phyloP scores from a whole-genome alignment of 805 yeast species.

The Suhomyces tanzawaensis region DNA sequence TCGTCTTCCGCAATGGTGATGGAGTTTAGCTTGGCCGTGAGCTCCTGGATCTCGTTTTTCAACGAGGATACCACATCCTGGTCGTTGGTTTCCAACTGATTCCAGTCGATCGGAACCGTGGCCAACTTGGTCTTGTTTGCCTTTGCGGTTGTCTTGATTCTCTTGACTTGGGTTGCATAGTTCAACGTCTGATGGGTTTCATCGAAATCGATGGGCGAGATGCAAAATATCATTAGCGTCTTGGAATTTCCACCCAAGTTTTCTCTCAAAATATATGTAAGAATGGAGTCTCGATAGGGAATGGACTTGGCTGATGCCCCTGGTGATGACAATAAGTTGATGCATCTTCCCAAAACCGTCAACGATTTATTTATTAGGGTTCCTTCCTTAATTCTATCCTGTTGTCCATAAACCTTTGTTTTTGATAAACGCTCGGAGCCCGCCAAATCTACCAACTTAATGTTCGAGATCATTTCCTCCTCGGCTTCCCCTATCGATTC shows the following conservation, averaged over 20 bases:
- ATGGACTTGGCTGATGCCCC: constrained; percentile 28
- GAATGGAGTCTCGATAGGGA: constrained; percentile 72
- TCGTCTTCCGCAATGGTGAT: constrained; percentile 8
- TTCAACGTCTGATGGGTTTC: constrained; percentile 74
- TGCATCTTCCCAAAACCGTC: constrained; percentile 73
- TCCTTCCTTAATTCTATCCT: constrained; percentile 67
- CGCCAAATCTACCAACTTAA: constrained; percentile 76
- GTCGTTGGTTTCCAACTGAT: constrained; percentile 24
- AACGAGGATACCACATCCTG: constrained; percentile 26
- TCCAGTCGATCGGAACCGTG: constrained; percentile 31
- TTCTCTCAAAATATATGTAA: constrained; percentile 75
- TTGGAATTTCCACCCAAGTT: constrained; percentile 83
- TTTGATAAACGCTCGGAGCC: constrained; percentile 73
- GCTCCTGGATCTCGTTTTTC: constrained; percentile 29
- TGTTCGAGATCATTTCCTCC: constrained; percentile 53
- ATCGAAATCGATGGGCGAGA: constrained; percentile 76
- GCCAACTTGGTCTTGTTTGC: constrained; percentile 33
- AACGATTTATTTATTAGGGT: constrained; percentile 73
- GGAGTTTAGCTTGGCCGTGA: constrained; percentile 24
- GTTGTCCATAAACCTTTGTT: constrained; percentile 57
- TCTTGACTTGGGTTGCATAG: constrained; percentile 75
- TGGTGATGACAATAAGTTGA: constrained; percentile 37
- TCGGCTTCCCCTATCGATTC: constrained; percentile 35
- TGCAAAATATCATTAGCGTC: constrained; percentile 83
- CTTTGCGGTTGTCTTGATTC: constrained; percentile 60